phyloP scores from a whole-genome alignment of 495 filamentous ascomycete species.

The Aspergillus indologenus region DNA sequence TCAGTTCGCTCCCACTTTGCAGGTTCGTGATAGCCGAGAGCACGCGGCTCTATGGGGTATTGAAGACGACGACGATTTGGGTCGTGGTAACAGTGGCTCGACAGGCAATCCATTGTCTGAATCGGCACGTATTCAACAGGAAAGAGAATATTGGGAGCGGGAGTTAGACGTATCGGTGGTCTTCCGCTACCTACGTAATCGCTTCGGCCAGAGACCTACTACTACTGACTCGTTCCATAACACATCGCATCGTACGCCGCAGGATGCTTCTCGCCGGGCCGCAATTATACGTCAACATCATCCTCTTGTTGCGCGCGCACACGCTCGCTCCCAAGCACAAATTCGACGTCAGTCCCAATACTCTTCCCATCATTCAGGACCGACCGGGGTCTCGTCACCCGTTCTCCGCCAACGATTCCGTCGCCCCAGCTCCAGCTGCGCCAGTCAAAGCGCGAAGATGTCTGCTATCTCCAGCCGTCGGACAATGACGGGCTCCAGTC shows the following conservation, averaged over 20 bases:
- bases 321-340: conserved; percentile 46
- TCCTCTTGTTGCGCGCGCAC: conserved; percentile 65
- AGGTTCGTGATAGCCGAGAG: conserved; percentile 31
- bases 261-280: conserved; percentile 71
- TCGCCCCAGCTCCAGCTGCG: conserved; percentile 64
- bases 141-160: conserved; percentile 81
- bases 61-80: conserved; percentile 53
- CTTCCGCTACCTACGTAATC: conserved; percentile 78
- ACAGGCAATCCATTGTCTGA: conserved; percentile 32
- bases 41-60: conserved; percentile 66
- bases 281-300: conserved; percentile 83
- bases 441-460: conserved; percentile 72
- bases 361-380: conserved; percentile 43
- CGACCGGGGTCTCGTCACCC: conserved; percentile 42
- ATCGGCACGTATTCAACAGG: conserved; percentile 34
- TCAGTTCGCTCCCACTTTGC: conserved; percentile 48
- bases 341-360: conserved; percentile 49
- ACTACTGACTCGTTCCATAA: conserved; percentile 35
- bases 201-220: conserved; percentile 55
- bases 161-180: conserved; percentile 81
- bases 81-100: conserved; percentile 15
- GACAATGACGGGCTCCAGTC: conserved; percentile 55
- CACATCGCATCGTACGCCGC: conserved; percentile 41
- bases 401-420: conserved; percentile 44
- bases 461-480: conserved; percentile 54